A percentile compares a stretch with the other conserved stretches of the same genome.
phyloP scores from a whole-genome alignment of 305 asterid species.

The Fraxinus greggii region DNA sequence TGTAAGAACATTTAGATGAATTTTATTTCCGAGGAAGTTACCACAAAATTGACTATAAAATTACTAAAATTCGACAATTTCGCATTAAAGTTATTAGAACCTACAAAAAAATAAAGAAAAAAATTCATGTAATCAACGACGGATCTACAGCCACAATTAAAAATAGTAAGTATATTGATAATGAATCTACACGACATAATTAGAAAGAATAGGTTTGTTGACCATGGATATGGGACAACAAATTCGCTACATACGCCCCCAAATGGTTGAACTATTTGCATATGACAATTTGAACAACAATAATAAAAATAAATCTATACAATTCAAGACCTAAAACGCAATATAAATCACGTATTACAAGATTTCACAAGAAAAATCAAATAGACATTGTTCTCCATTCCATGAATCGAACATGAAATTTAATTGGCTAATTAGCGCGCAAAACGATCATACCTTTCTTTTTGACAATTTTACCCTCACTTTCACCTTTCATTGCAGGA shows the following conservation, averaged over 20 bases:
- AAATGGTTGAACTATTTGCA: too few species aligned
- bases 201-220: not conserved
- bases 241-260: not conserved
- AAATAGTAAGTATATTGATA: too few species aligned
- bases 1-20: too few species aligned
- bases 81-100: not conserved
- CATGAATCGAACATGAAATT: not conserved
- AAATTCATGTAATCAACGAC: not conserved
- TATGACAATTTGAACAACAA: not conserved
- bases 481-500: too few species aligned
- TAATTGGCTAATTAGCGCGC: too few species aligned
- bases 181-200: not conserved
- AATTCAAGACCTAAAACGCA: not conserved
- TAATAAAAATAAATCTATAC: not conserved
- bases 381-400: not conserved
- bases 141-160: not conserved
- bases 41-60: not conserved
- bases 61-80: not conserved
- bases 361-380: not conserved
- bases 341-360: too few species aligned
- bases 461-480: too few species aligned
- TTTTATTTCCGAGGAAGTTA: too few species aligned
- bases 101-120: too few species aligned
- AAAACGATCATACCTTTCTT: too few species aligned
- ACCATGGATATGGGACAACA: not conserved